Evolutionary conservation across 2,329 filamentous ascomycete species (phyloP).

Genomic region (Bipolaris victoriae): DNA sequence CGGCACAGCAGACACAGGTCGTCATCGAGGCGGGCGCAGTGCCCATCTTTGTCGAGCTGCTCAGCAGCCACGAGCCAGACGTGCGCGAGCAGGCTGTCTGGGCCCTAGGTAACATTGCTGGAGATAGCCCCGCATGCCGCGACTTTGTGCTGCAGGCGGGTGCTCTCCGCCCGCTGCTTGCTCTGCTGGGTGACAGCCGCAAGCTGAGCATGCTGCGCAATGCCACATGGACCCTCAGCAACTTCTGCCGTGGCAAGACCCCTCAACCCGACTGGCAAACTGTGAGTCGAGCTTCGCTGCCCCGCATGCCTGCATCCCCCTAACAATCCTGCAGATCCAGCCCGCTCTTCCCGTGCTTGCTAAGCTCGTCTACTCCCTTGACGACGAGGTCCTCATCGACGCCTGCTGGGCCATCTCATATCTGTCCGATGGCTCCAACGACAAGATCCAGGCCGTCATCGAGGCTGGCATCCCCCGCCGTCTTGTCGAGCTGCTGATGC

Average conservation of each 20-base stretch:
- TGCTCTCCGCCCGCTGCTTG: slow-evolving; percentile 87
- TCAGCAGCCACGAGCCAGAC: slow-evolving; percentile 95
- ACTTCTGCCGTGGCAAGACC: slow-evolving; percentile 99
- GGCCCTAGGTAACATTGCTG: slow-evolving; percentile 98
- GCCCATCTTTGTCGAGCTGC: slow-evolving; percentile 95
- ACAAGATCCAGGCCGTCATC: slow-evolving; percentile 99
- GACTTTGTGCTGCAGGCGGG: slow-evolving; percentile 94
- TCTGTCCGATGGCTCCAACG: slow-evolving; percentile 95
- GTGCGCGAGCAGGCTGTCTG: slow-evolving; percentile 98
- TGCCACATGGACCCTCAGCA: slow-evolving; percentile 98
- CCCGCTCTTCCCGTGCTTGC: slow-evolving; percentile 93
- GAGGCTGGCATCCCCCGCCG: slow-evolving; percentile 96
- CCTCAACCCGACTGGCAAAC: slow-evolving; percentile 98
- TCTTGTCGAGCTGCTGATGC: slow-evolving; percentile 95
- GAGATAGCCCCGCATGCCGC: slow-evolving; percentile 95
- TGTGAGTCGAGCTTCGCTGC: slow-evolving; percentile 61
- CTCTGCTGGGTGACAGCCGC: slow-evolving; percentile 91
- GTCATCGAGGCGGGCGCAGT: slow-evolving; percentile 98
- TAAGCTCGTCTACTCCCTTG: slow-evolving; percentile 97
- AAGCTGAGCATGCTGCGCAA: slow-evolving; percentile 99
- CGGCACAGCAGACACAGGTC: slow-evolving; percentile 95
- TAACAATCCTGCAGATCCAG: slow-evolving; percentile 69
- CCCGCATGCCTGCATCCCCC: not conserved
- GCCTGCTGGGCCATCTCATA: slow-evolving; percentile 99
- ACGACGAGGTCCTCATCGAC: slow-evolving; percentile 97